Conservation (phyloP, 768 basidiomycete genomes). For the Leccinellum rugosiceps region DNA sequence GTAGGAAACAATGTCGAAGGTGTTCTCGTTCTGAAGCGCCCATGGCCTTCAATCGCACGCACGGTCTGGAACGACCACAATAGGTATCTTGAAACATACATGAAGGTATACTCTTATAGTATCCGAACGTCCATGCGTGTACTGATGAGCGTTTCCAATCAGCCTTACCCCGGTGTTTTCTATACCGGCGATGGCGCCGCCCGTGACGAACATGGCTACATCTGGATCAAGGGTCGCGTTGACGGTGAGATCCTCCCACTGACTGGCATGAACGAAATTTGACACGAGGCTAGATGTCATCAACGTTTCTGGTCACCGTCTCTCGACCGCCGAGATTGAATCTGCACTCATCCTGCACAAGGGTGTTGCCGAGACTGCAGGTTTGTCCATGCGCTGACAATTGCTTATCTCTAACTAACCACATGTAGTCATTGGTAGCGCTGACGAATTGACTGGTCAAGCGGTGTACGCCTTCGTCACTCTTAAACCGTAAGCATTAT, state of each 20-base stretch:
- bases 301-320: conserved; percentile 95
- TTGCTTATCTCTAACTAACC: conserved; percentile 5
- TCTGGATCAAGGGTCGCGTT: conserved; percentile 98
- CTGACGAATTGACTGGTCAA: conserved; percentile 88
- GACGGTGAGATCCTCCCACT: conserved; percentile 58
- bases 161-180: conserved; percentile 87
- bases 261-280: background rate
- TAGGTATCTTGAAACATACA: conserved; percentile 75
- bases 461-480: conserved; percentile 95
- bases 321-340: conserved; percentile 98
- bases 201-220: conserved; percentile 92
- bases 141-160: conserved; percentile 26
- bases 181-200: conserved; percentile 98
- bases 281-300: conserved; percentile 67
- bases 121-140: conserved; percentile 33
- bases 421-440: conserved; percentile 65
- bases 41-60: conserved; percentile 96
- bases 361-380: conserved; percentile 94
- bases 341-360: conserved; percentile 92
- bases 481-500: conserved; percentile 73
- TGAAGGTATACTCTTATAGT: conserved; percentile 40
- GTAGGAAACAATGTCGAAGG: conserved; percentile 86
- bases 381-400: conserved; percentile 26
- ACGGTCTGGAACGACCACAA: conserved; percentile 92
- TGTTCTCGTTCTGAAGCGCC: conserved; percentile 77